Evolutionary conservation across 495 filamentous ascomycete species (phyloP), one percentile per base, ranked within the genome.

Genomic region (Aspergillus leporis): DNA sequence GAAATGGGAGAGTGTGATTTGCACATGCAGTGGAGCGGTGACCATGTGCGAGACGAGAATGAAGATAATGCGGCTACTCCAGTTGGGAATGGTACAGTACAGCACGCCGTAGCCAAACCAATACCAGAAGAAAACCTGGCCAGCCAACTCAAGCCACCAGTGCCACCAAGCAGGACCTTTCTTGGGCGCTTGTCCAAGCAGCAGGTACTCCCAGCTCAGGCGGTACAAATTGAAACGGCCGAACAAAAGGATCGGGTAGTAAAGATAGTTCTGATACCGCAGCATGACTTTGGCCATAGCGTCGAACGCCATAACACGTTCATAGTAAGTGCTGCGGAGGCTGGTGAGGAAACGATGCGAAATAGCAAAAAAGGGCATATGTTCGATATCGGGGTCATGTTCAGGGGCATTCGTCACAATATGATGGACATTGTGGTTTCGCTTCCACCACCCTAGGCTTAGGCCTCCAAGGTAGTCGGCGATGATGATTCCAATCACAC

Each of bases 381-480:
- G 92, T 72, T 98, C 87, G 60, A 97, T 98, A 71, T 98, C 94
- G 1, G 94, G 94, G 69, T 98, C 94, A 71, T 98, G 94, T 69
- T 97, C 94, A 23, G 94, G 91, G 49, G 88, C 89, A 73, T 98
- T 98, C 18, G 94, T 98, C 34, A 98, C 90, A 63, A 98, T 92
- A 64, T 98, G 94, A 70, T 98, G 94, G 25, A 98, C 94, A 72
- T 98, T 98, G 76, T 98, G 94, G 70, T 86, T 97, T 54, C 84
- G 82, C 72, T 98, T 98, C 94, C 94, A 98, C 94, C 94, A 98
- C 10, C 93, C 90, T 14, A 94, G 60, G 47, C 90, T 94, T n/a
- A 98, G 74, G 4, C 94, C 94, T 21, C 94, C 94, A 3, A 93
- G 76, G 63, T 89, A 98, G 69, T 96, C 87, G 22, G 94, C 93